Base-by-base conservation (phyloP, 331 rosid genomes). In the Saraca asoca region DNA sequence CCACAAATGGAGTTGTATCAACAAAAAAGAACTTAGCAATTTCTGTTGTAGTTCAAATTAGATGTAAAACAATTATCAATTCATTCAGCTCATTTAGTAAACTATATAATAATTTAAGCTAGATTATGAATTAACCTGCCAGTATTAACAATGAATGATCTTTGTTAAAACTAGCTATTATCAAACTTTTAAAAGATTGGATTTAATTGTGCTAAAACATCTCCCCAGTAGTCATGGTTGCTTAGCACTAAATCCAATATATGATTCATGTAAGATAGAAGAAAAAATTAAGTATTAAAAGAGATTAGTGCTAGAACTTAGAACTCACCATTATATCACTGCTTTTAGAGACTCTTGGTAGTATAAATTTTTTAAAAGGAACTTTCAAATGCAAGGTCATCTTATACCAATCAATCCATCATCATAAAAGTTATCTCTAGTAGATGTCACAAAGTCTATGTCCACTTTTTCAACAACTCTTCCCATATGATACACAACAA, bases 171-270 rank as follows among this genome's bases (percentile, higher is more conserved):
- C 88, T 88, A 87, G 78, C 91, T 75, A 5, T 75, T 72, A 68
- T 87, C 95, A 55, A 85, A 66, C 37, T 74, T 71, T 53, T 77
- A 66, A 15, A 85, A 83, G 55, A 78, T 18, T 43, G 88, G 88
- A 70, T 78, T 74, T 49, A 85, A 49, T 31, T 87, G 95, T 37
- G 87, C 95, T 78, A 60, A 75, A 57, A 72, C 90, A 80, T 85
- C 83, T 38, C 95, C 95, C 61, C 95, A 80, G 73, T 87, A 87
- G 72, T 85, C 95, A 69, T 87, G 95, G 79, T 87, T 85, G 7
- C 95, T 91, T 80, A 87, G 64, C n/a, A 87, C 92, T 86, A n/a
- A 48, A 74, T 17, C 43, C 54, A 58, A 71, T 0, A 55, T 9
- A 20, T 24, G 31, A 4, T 24, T 41, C 39, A 73, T n/a, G n/a